Conservation (phyloP, 495 filamentous ascomycete species). For the Aspergillus bertholletiae region DNA sequence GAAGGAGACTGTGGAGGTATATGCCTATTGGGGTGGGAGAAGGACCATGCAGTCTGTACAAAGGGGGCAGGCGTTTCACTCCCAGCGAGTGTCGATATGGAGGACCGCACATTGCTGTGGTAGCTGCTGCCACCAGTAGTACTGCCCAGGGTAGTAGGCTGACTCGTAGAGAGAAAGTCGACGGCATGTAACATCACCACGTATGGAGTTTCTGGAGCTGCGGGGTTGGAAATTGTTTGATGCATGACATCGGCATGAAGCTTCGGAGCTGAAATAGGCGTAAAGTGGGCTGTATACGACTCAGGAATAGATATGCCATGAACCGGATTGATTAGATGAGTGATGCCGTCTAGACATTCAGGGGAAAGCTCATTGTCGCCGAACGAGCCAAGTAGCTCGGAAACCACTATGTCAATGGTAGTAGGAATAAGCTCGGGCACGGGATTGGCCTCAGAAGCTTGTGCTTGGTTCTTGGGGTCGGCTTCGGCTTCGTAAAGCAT, state of each 20-base stretch:
- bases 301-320: slow-evolving; percentile 90
- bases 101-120: slow-evolving; percentile 21
- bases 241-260: slow-evolving; percentile 74
- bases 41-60: slow-evolving; percentile 47
- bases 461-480: neutral
- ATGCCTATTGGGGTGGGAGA: slow-evolving; percentile 43
- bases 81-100: slow-evolving; percentile 26
- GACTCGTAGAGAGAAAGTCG: slow-evolving; percentile 66
- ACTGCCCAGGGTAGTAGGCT: slow-evolving; percentile 17
- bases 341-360: slow-evolving; percentile 87
- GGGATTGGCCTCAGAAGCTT: neutral
- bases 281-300: slow-evolving; percentile 87
- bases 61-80: slow-evolving; percentile 31
- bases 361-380: slow-evolving; percentile 88
- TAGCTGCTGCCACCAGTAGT: slow-evolving; percentile 7
- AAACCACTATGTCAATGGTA: slow-evolving; percentile 88
- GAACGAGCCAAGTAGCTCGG: slow-evolving; percentile 90
- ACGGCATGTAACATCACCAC: slow-evolving; percentile 89
- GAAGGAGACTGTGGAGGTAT: slow-evolving; percentile 32
- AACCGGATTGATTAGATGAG: slow-evolving; percentile 70
- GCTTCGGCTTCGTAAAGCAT: slow-evolving; percentile 19
- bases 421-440: slow-evolving; percentile 32
- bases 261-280: slow-evolving; percentile 85
- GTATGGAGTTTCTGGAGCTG: slow-evolving; percentile 79
- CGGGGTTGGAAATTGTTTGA: slow-evolving; percentile 56